These are phyloP conservation scores for Chrysopogon serrulatus DNA, from an alignment of 176 grass and related monocot species.

Conservation along the genomic window DNA sequence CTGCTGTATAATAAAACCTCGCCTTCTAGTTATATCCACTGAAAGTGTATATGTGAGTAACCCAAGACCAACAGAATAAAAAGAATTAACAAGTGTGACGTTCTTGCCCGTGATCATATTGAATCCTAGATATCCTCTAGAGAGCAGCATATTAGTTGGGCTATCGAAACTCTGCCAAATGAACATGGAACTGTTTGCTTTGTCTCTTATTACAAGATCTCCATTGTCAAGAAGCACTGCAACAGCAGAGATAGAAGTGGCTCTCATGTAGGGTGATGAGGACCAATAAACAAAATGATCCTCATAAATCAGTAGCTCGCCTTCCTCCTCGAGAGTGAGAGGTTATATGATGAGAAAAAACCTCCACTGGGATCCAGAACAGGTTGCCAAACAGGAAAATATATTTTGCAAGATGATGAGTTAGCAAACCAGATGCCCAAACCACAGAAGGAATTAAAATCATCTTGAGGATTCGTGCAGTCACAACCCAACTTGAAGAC, in stretches of 20 bases:
- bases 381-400: background rate
- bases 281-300: background rate
- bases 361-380: no score
- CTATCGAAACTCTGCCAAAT: slow-evolving; percentile 26
- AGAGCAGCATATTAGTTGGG: background rate
- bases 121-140: background rate
- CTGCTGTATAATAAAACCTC: background rate
- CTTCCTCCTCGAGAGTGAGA: no score
- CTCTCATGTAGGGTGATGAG: background rate
- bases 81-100: background rate
- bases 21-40: background rate
- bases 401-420: no score
- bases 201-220: slow-evolving; percentile 23
- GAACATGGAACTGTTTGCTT: background rate
- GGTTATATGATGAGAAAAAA: no score
- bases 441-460: background rate
- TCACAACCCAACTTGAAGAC: slow-evolving; percentile 15
- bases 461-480: background rate
- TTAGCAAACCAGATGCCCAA: no score
- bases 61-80: no score
- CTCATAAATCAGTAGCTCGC: no score
- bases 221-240: slow-evolving; percentile 33
- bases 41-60: background rate
- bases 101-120: background rate
- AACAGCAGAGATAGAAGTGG: background rate